phyloP scores from a whole-genome alignment of 768 basidiomycete genomes.

The Hirschioporus abietinus region DNA sequence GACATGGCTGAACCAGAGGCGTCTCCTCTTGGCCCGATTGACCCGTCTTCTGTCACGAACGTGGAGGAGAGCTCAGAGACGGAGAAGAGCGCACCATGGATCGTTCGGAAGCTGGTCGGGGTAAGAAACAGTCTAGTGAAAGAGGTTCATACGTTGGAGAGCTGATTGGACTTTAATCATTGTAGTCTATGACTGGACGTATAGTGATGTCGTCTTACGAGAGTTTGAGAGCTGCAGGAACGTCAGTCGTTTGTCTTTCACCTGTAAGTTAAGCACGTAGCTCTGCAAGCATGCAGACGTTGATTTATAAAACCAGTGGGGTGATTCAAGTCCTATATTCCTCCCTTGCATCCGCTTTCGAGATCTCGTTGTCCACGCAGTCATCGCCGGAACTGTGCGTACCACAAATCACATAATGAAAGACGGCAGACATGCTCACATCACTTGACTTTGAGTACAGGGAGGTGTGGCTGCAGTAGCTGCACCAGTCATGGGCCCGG shows the following conservation, averaged over 20 bases:
- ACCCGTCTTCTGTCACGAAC: conserved; percentile 37
- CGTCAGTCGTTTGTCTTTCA: conserved; percentile 54
- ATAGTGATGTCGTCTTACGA: conserved; percentile 64
- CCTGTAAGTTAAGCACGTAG: conserved; percentile 35
- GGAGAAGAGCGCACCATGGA: conserved; percentile 57
- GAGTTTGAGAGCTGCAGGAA: conserved; percentile 54
- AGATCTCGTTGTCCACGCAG: conserved; percentile 55
- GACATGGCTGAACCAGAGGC: conserved; percentile 3
- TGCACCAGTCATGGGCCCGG: conserved; percentile 47
- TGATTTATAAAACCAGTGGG: conserved; percentile 38
- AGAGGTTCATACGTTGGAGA: conserved; percentile 8
- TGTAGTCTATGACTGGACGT: conserved; percentile 54
- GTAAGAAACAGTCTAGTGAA: conserved; percentile 31
- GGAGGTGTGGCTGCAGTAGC: conserved; percentile 40
- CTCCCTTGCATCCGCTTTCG: conserved; percentile 62
- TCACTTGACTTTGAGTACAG: conserved; percentile 16
- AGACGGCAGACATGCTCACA: conserved; percentile 9
- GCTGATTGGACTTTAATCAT: neutral
- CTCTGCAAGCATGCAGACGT: conserved; percentile 4
- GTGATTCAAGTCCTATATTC: conserved; percentile 56
- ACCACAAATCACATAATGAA: conserved; percentile 2
- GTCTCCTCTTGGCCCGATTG: conserved; percentile 44
- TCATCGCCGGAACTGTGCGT: conserved; percentile 56
- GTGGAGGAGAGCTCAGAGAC: conserved; percentile 31
- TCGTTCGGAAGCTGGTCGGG: conserved; percentile 58